A percentile compares a stretch with the other conserved stretches of the same genome.
phyloP scores from a whole-genome alignment of 2,329 filamentous ascomycete genomes.

The Penicillium freii region DNA sequence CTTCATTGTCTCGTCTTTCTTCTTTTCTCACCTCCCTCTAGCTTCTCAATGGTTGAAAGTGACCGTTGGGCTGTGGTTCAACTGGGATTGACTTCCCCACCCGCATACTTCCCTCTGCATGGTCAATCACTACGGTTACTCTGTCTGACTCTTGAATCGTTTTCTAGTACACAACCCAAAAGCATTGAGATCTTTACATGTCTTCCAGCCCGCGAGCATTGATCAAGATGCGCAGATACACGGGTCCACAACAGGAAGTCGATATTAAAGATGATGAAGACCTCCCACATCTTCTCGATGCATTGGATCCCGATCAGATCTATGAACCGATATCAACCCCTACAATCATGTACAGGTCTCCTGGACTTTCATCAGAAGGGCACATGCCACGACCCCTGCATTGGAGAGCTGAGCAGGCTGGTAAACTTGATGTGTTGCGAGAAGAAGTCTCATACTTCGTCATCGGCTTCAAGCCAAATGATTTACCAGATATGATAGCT shows the following conservation, averaged over 20 bases:
- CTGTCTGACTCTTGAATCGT: neutral
- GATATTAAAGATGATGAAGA: neutral
- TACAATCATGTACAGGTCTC: neutral
- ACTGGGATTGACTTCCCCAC: neutral
- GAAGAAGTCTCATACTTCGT: neutral
- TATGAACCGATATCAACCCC: neutral
- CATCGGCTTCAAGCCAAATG: neutral
- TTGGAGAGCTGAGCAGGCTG: neutral
- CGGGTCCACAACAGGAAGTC: neutral
- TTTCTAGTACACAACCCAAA: neutral
- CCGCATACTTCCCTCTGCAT: neutral
- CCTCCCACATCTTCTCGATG: neutral
- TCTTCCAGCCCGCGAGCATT: neutral
- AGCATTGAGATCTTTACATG: neutral
- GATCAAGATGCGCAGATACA: neutral
- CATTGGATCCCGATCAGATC: neutral
- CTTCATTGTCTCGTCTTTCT: neutral
- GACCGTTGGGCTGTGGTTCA: neutral
- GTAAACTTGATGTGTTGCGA: neutral
- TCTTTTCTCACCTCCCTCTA: neutral
- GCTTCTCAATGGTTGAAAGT: too few species aligned
- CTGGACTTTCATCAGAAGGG: neutral
- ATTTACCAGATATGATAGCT: neutral
- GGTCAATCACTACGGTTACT: neutral
- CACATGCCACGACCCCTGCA: neutral